Conservation (phyloP, 2,329 filamentous ascomycete species). For the Nemania abortiva region DNA sequence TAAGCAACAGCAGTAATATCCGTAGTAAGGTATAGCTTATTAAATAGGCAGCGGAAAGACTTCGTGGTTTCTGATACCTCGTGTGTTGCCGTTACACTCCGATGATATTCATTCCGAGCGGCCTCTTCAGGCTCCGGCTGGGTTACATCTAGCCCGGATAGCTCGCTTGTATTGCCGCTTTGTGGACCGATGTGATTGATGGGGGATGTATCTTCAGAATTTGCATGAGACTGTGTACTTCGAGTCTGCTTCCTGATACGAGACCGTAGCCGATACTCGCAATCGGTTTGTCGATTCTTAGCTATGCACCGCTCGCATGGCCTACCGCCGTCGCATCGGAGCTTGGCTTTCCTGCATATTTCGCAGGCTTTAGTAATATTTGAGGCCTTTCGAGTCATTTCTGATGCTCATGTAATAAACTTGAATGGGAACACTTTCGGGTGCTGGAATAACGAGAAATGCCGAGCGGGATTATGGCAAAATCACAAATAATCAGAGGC, state of each 20-base stretch:
- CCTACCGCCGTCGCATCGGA: constrained; percentile 25
- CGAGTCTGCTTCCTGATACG: constrained; percentile 18
- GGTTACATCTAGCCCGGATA: not conserved
- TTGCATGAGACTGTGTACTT: constrained; percentile 6
- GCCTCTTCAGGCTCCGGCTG: constrained; percentile 17
- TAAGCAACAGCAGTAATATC: too few species aligned
- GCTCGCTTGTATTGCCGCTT: not conserved
- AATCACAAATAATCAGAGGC: not conserved
- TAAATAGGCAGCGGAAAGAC: too few species aligned
- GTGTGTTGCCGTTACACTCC: constrained; percentile 28
- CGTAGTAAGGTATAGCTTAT: too few species aligned
- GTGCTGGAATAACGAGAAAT: too few species aligned
- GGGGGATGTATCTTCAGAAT: not conserved
- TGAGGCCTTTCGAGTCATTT: constrained; percentile 15
- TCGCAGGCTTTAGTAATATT: constrained; percentile 31
- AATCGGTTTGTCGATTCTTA: constrained; percentile 22
- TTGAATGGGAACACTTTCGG: too few species aligned
- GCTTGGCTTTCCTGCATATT: constrained; percentile 29
- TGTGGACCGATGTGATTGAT: too few species aligned
- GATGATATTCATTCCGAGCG: constrained; percentile 21
- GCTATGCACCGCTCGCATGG: constrained; percentile 26
- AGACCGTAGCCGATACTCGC: constrained; percentile 23
- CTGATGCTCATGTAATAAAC: not conserved
- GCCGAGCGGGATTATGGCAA: too few species aligned
- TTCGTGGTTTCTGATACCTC: not conserved